A percentile compares a stretch with the other conserved stretches of the same genome.
These are phyloP conservation scores for Incumbomyces lentus DNA, from an alignment of 2,329 filamentous ascomycete species.

Conservation along the genomic window DNA sequence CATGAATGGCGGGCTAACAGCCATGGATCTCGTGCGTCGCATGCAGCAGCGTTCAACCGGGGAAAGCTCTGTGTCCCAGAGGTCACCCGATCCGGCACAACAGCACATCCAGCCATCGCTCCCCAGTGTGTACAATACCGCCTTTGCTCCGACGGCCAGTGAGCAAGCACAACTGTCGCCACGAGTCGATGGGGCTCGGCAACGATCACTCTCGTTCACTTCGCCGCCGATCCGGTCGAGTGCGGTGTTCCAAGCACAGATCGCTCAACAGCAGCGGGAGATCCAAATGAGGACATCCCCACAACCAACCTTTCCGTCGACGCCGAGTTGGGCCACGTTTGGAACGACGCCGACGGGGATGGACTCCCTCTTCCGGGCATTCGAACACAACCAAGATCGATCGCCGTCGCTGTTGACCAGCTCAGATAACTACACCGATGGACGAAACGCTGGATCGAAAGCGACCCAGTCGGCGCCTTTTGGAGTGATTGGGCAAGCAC, in stretches of 20 bases:
- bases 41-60: constrained; percentile 12
- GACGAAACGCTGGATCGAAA: not conserved
- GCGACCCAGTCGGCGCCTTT: constrained; percentile 19
- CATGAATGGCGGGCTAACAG: not conserved
- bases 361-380: constrained; percentile 2
- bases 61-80: constrained; percentile 5
- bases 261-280: constrained; percentile 2
- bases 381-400: constrained; percentile 1
- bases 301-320: constrained; percentile 5
- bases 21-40: constrained; percentile 13
- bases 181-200: not conserved
- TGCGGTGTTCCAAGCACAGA: constrained; percentile 4
- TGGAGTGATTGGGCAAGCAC: constrained; percentile 32
- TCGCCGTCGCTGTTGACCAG: constrained; percentile 1
- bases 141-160: constrained; percentile 34
- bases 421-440: not conserved
- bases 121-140: constrained; percentile 36
- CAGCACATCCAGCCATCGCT: constrained; percentile 18
- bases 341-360: constrained; percentile 5
- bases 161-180: constrained; percentile 22
- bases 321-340: constrained; percentile 1
- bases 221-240: constrained; percentile 1
- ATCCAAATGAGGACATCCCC: constrained; percentile 14
- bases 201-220: constrained; percentile 2
- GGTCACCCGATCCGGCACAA: constrained; percentile 4